A percentile compares a stretch with the other conserved stretches of the same genome.
Evolutionary conservation across 129 eudicot species (phyloP).

Genomic region (Silybum marianum): DNA sequence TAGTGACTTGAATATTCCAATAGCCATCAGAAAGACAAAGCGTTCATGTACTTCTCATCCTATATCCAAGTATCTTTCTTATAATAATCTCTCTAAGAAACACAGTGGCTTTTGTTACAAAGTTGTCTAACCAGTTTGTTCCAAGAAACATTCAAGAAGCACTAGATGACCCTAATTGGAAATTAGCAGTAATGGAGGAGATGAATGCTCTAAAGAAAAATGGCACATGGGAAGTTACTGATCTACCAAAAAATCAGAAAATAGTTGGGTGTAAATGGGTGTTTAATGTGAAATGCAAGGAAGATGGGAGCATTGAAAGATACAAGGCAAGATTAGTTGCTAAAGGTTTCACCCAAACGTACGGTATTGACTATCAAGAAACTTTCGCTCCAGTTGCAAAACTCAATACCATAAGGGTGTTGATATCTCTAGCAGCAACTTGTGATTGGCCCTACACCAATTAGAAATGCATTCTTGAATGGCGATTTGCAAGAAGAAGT

Average conservation of each 20-base stretch:
- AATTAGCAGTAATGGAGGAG: not conserved
- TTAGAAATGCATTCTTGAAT: conserved; percentile 1
- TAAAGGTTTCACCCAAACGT: not conserved
- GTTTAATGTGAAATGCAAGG: not conserved
- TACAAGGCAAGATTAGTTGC: not conserved
- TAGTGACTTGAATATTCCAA: no score
- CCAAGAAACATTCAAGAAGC: not conserved
- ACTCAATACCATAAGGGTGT: not conserved
- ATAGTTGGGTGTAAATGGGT: not conserved
- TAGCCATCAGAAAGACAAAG: no score
- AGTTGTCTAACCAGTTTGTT: no score
- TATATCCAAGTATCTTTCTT: no score
- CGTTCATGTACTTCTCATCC: no score
- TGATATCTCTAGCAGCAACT: not conserved
- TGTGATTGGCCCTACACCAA: not conserved
- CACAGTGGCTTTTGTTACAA: no score
- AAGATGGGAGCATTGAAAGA: conserved; percentile 7
- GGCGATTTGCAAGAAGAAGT: conserved; percentile 7
- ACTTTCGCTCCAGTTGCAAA: not conserved
- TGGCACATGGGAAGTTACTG: not conserved
- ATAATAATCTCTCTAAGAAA: no score
- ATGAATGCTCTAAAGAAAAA: not conserved
- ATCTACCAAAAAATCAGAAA: not conserved
- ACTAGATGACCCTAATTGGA: not conserved
- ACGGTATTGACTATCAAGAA: not conserved